Evolutionary conservation across 108 stramenopile genomes (phyloP), one percentile per base, ranked within the genome.

Genomic region (Cyclotella baltica): DNA sequence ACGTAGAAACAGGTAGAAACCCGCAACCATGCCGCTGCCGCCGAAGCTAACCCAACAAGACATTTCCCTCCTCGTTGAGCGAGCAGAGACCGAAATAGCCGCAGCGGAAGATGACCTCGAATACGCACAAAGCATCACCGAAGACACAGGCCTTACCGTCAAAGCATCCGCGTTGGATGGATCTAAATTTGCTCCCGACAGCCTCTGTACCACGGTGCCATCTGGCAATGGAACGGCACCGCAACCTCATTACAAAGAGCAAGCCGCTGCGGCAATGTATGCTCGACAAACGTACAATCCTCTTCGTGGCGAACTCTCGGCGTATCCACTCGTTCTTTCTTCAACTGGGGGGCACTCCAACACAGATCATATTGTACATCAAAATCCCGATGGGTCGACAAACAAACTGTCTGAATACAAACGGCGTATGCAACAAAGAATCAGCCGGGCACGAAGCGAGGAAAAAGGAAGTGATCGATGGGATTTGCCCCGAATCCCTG

Each of bases 311-410:
- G 66, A 64, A 22, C 70, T 82, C 35, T 72, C 65, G 9, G 81
- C 81, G 4, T 82, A 64, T 53, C 81, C 81, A 13, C 35, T 76
- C 13, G 85, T 86, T 46, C 73, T 86, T 28, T 73, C 84, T 59
- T 86, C 88, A 0, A 93, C 92, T 8, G 91, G 80, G 11, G 95
- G 95, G 43, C 81, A 92, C 75, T 92, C 88, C 88, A 95, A 95
- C 64, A 90, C 86, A 30, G 92, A 95, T 80, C 94, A 95, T 76
- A 65, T 87, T 48, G 77, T 95, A 37, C 67, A 69, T 4, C 67
- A 80, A 63, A 86, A 89, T 29, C 82, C 86, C 34, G 83, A 89
- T 51, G 70, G 81, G 10, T 71, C 68, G 10, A 62, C 68, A 19
- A 87, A 96, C 77, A 84, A 79, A n/a, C 84, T 93, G 15, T 88